These are phyloP conservation scores for Solanum neorickii DNA, from an alignment of 257 asterid species.

Conservation along the genomic window DNA sequence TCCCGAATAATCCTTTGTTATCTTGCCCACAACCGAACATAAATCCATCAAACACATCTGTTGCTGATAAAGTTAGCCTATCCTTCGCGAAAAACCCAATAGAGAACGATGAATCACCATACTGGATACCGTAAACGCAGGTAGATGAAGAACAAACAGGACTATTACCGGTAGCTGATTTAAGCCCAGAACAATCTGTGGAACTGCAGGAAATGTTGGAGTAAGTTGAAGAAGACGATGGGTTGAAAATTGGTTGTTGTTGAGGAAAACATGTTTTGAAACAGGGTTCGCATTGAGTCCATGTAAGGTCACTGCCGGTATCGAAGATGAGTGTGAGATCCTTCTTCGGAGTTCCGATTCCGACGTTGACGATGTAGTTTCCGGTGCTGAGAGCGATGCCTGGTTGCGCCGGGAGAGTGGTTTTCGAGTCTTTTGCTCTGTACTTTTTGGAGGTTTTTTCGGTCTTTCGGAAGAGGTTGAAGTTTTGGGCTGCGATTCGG, in stretches of 20 bases:
- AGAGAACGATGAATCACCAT: conserved; percentile 52
- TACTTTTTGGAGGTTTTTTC: not conserved
- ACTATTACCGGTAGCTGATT: conserved; percentile 23
- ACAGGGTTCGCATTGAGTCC: conserved; percentile 88
- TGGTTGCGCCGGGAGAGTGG: conserved; percentile 31
- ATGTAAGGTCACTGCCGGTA: conserved; percentile 76
- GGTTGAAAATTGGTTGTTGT: conserved; percentile 47
- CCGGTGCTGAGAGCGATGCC: conserved; percentile 44
- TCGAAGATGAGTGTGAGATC: conserved; percentile 41
- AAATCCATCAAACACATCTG: conserved; percentile 32
- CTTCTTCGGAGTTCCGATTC: conserved; percentile 54
- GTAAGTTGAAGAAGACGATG: conserved; percentile 35
- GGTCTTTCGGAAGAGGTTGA: not conserved
- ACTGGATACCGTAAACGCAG: conserved; percentile 43
- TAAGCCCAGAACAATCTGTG: conserved; percentile 31
- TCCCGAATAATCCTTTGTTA: conserved; percentile 54
- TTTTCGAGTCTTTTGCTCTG: not conserved
- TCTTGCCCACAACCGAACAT: conserved; percentile 71
- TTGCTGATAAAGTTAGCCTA: conserved; percentile 28
- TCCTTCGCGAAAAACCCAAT: conserved; percentile 46
- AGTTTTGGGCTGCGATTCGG: not conserved
- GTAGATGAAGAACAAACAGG: conserved; percentile 30
- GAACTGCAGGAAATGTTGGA: conserved; percentile 40
- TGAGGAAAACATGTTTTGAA: conserved; percentile 37
- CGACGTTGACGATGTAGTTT: conserved; percentile 49